Evolutionary conservation across 2,329 filamentous ascomycete species (phyloP).

Genomic region (Neoarthrinium moseri): DNA sequence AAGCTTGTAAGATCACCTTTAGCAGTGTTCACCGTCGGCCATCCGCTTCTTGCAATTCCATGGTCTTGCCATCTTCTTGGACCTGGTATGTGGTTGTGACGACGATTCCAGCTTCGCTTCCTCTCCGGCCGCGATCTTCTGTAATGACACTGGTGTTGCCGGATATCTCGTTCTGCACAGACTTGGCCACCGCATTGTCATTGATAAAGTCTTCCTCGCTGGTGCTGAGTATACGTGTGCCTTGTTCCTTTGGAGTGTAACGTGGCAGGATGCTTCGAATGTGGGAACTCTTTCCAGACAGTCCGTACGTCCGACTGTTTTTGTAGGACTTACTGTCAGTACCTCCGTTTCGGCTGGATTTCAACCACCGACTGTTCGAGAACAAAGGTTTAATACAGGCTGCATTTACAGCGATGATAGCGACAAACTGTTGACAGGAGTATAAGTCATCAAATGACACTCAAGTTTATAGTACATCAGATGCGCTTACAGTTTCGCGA

Average conservation of each 20-base stretch:
- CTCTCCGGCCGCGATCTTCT: neutral
- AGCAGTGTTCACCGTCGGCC: neutral
- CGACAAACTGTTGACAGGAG: conserved; percentile 39
- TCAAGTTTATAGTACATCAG: neutral
- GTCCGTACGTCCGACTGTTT: neutral
- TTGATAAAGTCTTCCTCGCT: neutral
- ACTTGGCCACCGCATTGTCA: neutral
- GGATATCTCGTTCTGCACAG: neutral
- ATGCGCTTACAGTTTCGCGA: conserved; percentile 35
- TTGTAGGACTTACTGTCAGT: conserved; percentile 17
- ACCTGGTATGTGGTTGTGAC: conserved; percentile 10
- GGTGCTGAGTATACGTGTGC: neutral
- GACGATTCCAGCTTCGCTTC: conserved; percentile 1
- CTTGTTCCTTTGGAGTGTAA: neutral
- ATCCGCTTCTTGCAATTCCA: neutral
- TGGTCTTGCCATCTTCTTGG: neutral
- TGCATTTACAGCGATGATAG: conserved; percentile 41
- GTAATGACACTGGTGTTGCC: neutral
- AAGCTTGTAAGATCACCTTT: no score
- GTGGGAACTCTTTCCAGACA: neutral
- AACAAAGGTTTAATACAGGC: conserved; percentile 40
- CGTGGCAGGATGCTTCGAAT: neutral
- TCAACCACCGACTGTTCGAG: conserved; percentile 29
- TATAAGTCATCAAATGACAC: neutral
- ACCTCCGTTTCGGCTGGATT: conserved; percentile 30